phyloP scores from a whole-genome alignment of 257 asterid genomes.

The Rehmannia glutinosa region DNA sequence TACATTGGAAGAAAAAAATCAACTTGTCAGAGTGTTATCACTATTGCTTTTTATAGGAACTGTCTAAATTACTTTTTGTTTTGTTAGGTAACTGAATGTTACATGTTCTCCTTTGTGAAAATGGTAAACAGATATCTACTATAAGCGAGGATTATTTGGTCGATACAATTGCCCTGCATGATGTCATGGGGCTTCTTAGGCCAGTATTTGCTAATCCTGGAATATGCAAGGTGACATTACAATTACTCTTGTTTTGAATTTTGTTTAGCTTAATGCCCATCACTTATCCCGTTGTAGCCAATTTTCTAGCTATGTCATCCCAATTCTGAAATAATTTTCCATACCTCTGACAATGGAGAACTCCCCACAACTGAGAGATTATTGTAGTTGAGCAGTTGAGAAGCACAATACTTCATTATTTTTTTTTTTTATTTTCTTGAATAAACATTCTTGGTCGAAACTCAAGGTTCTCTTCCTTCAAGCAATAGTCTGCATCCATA shows the following conservation, averaged over 20 bases:
- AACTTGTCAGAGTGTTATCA: neutral
- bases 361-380: no score
- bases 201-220: slow-evolving; percentile 75
- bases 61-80: neutral
- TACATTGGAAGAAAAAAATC: no score
- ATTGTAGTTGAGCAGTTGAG: no score
- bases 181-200: slow-evolving; percentile 74
- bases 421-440: neutral
- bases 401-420: neutral
- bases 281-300: no score
- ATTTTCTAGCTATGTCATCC: no score
- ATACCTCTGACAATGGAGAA: no score
- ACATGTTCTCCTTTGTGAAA: neutral
- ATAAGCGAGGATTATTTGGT: slow-evolving; percentile 61
- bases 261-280: no score
- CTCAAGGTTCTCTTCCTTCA: neutral
- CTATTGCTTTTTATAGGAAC: neutral
- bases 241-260: neutral
- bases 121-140: slow-evolving; percentile 67
- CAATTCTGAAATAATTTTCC: no score
- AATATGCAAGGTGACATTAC: slow-evolving; percentile 70
- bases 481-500: neutral
- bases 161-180: slow-evolving; percentile 78
- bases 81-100: neutral
- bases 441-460: neutral